Conservation (phyloP, 2,329 filamentous ascomycete genomes). For the Botrytis squamosa region DNA sequence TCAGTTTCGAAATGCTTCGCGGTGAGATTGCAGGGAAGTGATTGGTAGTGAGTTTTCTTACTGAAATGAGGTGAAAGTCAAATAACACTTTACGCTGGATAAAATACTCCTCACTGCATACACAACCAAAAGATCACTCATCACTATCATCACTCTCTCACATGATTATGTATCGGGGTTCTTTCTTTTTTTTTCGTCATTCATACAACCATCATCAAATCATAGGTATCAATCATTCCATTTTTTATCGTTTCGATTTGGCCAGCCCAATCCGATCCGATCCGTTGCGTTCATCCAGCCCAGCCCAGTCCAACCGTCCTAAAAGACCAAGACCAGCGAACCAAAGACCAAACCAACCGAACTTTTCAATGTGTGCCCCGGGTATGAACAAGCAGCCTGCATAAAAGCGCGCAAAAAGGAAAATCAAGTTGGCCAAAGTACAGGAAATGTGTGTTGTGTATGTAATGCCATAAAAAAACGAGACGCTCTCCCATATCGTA, state of each 20-base stretch:
- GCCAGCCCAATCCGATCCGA: slow-evolving; percentile 10
- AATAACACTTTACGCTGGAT: background rate
- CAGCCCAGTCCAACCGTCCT: slow-evolving; percentile 11
- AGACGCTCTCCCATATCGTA: slow-evolving; percentile 20
- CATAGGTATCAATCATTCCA: slow-evolving; percentile 10
- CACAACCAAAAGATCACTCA: background rate
- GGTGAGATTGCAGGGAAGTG: background rate
- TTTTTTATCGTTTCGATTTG: slow-evolving; percentile 8
- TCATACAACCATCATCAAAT: slow-evolving; percentile 20
- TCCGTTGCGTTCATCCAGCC: background rate
- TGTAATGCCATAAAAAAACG: slow-evolving; percentile 13
- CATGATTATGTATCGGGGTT: background rate
- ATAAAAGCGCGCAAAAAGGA: slow-evolving; percentile 14
- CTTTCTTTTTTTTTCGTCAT: slow-evolving; percentile 12
- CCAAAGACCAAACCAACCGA: slow-evolving; percentile 17
- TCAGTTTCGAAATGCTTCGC: background rate
- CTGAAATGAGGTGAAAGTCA: background rate
- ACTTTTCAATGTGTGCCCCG: slow-evolving; percentile 16
- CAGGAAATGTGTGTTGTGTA: slow-evolving; percentile 13
- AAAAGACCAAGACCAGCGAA: slow-evolving; percentile 19
- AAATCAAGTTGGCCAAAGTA: slow-evolving; percentile 17
- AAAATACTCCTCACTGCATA: background rate
- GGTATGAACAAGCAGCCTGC: slow-evolving; percentile 21
- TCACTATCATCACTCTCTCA: background rate
- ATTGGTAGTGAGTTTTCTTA: background rate